A percentile compares a stretch with the other conserved stretches of the same genome.
Evolutionary conservation across 2,329 filamentous ascomycete genomes (phyloP).

Genomic region (Xylariaceae sp.): DNA sequence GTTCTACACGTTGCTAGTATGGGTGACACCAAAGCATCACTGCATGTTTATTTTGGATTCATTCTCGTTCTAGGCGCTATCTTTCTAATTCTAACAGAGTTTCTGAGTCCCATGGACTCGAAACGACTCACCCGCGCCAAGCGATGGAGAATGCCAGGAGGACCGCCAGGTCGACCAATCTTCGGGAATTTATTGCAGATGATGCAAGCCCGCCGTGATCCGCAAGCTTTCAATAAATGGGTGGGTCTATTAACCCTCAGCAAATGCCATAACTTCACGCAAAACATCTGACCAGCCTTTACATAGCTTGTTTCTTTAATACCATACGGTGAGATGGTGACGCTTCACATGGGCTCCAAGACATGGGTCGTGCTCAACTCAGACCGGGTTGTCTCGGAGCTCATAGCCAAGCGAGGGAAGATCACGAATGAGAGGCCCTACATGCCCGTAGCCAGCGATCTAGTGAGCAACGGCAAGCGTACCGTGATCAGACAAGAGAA

Average conservation of each 20-base stretch:
- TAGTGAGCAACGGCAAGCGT: conserved; percentile 34
- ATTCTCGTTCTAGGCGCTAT: not conserved
- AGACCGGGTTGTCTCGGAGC: conserved; percentile 31
- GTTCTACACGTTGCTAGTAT: not conserved
- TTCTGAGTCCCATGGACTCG: conserved; percentile 2
- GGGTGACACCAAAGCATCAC: not conserved
- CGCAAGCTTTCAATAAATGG: conserved; percentile 10
- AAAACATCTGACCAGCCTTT: not conserved
- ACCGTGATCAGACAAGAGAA: conserved; percentile 17
- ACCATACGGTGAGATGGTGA: conserved; percentile 24
- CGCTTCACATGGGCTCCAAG: conserved; percentile 24
- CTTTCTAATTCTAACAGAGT: not conserved
- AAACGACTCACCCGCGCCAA: conserved; percentile 3
- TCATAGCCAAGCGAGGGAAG: conserved; percentile 33
- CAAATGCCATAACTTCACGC: not conserved
- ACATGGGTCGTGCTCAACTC: conserved; percentile 37
- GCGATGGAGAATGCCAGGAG: conserved; percentile 15
- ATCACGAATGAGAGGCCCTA: conserved; percentile 33
- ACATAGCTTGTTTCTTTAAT: conserved; percentile 5
- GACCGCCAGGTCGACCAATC: conserved; percentile 14
- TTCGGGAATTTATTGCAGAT: conserved; percentile 16
- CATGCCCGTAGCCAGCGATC: conserved; percentile 33
- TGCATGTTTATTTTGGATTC: not conserved
- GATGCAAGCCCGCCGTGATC: conserved; percentile 12
- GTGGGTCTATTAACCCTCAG: not conserved